These are phyloP conservation scores for Dacryopinax spathularia DNA, from an alignment of 768 basidiomycete species.

Conservation along the genomic window DNA sequence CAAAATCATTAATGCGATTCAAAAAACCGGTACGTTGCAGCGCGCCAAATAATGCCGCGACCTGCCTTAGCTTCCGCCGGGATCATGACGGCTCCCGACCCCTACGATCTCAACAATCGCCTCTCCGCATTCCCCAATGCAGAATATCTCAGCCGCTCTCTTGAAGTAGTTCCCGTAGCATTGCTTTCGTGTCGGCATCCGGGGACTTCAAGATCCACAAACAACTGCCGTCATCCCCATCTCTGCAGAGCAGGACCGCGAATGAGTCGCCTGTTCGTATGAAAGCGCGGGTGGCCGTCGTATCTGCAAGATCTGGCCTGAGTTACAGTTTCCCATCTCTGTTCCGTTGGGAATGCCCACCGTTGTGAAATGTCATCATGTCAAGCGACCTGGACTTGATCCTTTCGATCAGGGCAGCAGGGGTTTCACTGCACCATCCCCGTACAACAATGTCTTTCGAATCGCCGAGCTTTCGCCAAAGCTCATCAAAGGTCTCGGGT, in stretches of 20 bases:
- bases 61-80: neutral
- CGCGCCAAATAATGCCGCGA: too few relatives aligned
- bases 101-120: too few relatives aligned
- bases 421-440: neutral
- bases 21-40: too few relatives aligned
- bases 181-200: neutral
- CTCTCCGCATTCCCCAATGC: neutral
- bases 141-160: neutral
- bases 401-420: neutral
- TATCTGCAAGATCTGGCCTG: neutral
- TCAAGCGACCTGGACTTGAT: neutral
- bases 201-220: neutral
- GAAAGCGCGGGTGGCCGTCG: neutral
- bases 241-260: neutral
- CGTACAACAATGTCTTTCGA: neutral
- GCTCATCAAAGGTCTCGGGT: neutral
- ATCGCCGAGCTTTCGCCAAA: neutral
- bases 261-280: neutral
- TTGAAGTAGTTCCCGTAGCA: neutral
- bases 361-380: neutral
- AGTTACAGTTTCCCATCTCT: too few relatives aligned
- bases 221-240: neutral
- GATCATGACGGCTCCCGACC: too few relatives aligned
- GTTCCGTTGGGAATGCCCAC: neutral
- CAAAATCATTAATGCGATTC: too few relatives aligned